phyloP scores from a whole-genome alignment of 805 yeast genomes.

The Metschnikowia anglica region DNA sequence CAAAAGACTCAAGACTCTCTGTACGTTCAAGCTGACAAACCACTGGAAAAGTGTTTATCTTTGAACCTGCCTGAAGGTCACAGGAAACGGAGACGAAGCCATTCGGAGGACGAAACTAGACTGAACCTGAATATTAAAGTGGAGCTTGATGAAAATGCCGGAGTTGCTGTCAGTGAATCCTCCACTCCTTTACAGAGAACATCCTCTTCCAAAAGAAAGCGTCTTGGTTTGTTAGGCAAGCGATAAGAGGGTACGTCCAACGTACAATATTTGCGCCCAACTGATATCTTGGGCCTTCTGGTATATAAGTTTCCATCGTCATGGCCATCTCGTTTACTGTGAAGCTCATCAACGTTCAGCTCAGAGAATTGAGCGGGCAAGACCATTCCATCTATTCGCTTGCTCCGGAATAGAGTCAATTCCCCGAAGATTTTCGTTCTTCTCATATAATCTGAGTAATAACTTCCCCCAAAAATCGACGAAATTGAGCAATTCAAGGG shows the following conservation, averaged over 20 bases:
- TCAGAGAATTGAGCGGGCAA: conserved; percentile 5
- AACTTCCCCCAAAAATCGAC: conserved; percentile 52
- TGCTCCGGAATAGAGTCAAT: background rate
- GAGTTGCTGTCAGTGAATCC: no score
- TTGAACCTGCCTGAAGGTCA: background rate
- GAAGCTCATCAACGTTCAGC: no score
- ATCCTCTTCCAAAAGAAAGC: conserved; percentile 11
- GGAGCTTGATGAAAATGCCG: background rate
- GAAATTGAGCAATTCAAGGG: conserved; percentile 35
- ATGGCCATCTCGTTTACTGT: no score
- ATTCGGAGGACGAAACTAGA: conserved; percentile 1
- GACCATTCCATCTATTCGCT: conserved; percentile 5
- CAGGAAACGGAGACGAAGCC: conserved; percentile 4
- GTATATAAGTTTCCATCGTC: no score
- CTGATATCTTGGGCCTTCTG: no score
- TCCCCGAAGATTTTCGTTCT: conserved; percentile 1
- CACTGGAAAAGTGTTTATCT: background rate
- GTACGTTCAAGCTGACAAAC: background rate
- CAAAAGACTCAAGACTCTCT: background rate
- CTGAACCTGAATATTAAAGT: background rate
- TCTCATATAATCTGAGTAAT: conserved; percentile 26
- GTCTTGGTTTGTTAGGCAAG: conserved; percentile 12
- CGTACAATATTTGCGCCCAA: background rate
- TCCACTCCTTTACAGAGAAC: background rate
- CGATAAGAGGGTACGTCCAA: background rate